Percentiles rank a stretch among this genome's conserved stretches.
Evolutionary conservation across 805 yeast species (phyloP).

Genomic region (Saturnispora ahearnii): DNA sequence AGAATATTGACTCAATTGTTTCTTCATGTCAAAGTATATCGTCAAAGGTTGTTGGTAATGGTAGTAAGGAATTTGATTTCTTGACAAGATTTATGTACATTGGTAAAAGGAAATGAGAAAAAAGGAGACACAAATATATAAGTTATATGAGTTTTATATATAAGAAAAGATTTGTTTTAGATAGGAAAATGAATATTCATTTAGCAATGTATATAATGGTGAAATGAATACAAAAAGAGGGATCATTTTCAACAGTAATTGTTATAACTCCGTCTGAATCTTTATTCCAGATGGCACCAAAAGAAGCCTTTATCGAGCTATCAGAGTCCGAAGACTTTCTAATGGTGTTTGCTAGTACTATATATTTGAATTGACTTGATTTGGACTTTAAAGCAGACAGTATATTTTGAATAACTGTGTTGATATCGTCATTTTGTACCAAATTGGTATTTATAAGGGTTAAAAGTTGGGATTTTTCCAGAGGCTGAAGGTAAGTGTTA

Average conservation of each 20-base stretch:
- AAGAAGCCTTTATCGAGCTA: conserved; percentile 27
- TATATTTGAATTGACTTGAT: conserved; percentile 50
- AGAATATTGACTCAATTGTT: conserved; percentile 3
- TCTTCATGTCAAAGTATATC: conserved; percentile 1
- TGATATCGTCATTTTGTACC: neutral
- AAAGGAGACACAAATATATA: too few relatives aligned
- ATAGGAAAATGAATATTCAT: neutral
- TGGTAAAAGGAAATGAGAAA: neutral
- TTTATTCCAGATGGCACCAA: conserved; percentile 52
- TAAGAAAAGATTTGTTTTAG: conserved; percentile 1
- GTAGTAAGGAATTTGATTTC: conserved; percentile 5
- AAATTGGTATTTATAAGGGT: conserved; percentile 4
- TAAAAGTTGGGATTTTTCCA: neutral
- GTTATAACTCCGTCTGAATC: conserved; percentile 44
- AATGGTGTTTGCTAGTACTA: conserved; percentile 37
- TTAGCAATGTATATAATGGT: neutral
- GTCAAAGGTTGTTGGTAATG: neutral
- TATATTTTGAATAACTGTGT: conserved; percentile 25
- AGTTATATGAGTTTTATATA: too few relatives aligned
- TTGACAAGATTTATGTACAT: conserved; percentile 1
- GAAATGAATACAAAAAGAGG: neutral
- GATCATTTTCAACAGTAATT: conserved; percentile 22
- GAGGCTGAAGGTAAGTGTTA: neutral
- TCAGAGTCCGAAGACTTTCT: conserved; percentile 18
- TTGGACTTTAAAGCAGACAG: conserved; percentile 31